Base-by-base conservation (phyloP, 2,329 filamentous ascomycete genomes). In the Pseudocercospora fijiensis region DNA sequence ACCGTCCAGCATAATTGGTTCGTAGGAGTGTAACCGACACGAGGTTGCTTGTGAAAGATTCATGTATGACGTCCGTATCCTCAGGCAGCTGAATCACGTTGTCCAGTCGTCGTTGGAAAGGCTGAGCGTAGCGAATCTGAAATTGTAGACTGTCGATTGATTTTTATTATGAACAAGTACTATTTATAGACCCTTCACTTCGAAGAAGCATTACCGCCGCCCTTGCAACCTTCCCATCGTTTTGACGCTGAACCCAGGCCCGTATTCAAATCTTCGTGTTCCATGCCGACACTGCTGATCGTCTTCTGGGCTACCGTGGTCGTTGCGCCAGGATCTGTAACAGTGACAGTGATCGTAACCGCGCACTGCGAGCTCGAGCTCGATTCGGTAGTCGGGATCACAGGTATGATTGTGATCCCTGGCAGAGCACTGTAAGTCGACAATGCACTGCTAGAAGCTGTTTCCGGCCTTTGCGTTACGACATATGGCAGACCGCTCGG, bases 361-460 rank as follows among this genome's bases (percentile, higher is more conserved):
- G 59, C 60, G 22, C 16, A 24, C 26, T 3, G 10, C 7, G 13
- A 27, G 28, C 7, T 51, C 18, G 27, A 11, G 45, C 27, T 51
- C 8, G 55, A 27, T 10, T 49, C 27, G 7, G 57, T 20, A 41
- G 66, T 65, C 7, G 69, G 65, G 33, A 67, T 60, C 22, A 72
- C 61, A 7, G 70, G 70, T 26, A 72, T 65, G 56, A 72, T 72
- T 10, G 68, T 71, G 63, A 72, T 72, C 1, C 70, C 70, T 26
- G 63, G 62, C 27, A 52, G 16, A 3, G 58, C 61, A 45, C 58
- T 64, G 11, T 61, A 61, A 22, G 59, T 62, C 16, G 63, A 58
- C 22, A 41, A 41, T 3, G 33, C n/a, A 6, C 27, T 49, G 16
- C 28, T n/a, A 20, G 45, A 49, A 3, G 55, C 20, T 18, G 57